These are phyloP conservation scores for Nannochloris sp. DNA, from an alignment of 139 green algal species.

Conservation along the genomic window DNA sequence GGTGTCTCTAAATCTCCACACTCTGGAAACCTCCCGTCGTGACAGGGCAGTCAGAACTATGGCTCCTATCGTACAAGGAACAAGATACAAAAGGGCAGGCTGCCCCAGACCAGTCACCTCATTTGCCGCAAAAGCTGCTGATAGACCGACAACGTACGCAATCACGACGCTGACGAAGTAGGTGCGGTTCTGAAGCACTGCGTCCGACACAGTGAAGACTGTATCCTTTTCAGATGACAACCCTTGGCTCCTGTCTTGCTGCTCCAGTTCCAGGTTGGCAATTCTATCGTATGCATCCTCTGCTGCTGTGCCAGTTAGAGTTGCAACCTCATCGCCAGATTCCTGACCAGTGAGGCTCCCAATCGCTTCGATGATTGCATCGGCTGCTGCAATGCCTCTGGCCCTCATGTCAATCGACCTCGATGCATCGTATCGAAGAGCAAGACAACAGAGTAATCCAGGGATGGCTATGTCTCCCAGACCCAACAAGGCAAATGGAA, in stretches of 20 bases:
- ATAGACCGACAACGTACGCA: constrained; percentile 63
- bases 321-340: constrained; percentile 31
- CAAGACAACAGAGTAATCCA: constrained; percentile 68
- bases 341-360: constrained; percentile 19
- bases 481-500: constrained; percentile 74
- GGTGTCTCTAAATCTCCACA: constrained; percentile 60
- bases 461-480: constrained; percentile 87
- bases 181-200: constrained; percentile 52
- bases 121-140: constrained; percentile 71
- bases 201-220: constrained; percentile 30
- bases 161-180: constrained; percentile 63
- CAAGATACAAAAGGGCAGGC: constrained; percentile 76
- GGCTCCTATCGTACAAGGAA: constrained; percentile 44
- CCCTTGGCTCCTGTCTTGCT: constrained; percentile 11
- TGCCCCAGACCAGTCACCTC: constrained; percentile 69
- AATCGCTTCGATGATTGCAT: constrained; percentile 45
- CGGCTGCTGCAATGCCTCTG: constrained; percentile 40
- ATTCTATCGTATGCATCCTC: constrained; percentile 50
- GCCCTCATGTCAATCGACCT: constrained; percentile 42
- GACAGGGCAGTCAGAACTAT: constrained; percentile 29
- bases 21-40: constrained; percentile 34
- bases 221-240: constrained; percentile 13
- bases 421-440: constrained; percentile 68
- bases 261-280: constrained; percentile 35
- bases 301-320: constrained; percentile 46